Conservation (phyloP, 176 grass and related monocot species). For the Aegilops speltoides region DNA sequence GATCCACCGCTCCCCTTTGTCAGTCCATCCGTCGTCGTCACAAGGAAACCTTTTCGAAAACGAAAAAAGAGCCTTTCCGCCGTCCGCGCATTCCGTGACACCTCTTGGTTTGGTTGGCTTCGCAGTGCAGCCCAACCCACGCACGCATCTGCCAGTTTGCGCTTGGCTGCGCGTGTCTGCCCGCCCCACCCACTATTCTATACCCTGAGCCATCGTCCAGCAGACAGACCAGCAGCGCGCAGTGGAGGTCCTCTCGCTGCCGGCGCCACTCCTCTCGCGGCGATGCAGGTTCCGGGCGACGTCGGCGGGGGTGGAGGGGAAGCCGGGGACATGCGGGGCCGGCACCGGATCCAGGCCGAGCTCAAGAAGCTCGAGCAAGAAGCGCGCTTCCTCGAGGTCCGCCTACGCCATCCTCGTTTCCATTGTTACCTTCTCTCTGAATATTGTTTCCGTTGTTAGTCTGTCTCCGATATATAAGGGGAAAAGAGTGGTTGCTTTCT, state of each 20-base stretch:
- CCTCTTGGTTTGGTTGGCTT: background rate
- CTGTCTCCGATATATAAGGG: background rate
- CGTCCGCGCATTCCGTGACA: constrained; percentile 36
- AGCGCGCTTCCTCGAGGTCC: constrained; percentile 58
- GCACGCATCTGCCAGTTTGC: constrained; percentile 1
- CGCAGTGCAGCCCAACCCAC: constrained; percentile 19
- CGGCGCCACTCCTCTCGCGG: background rate
- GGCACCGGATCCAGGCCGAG: constrained; percentile 70
- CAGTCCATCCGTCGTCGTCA: background rate
- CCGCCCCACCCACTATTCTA: background rate
- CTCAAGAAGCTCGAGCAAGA: constrained; percentile 72
- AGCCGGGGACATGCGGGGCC: constrained; percentile 36
- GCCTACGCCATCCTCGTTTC: background rate
- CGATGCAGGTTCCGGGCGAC: constrained; percentile 42
- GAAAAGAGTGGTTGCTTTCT: background rate
- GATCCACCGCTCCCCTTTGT: too few species aligned
- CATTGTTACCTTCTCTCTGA: background rate
- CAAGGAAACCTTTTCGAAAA: background rate
- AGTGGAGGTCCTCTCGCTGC: background rate
- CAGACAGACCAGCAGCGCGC: background rate
- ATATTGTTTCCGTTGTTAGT: background rate
- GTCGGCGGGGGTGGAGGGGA: background rate
- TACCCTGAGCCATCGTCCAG: background rate
- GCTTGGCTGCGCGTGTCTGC: background rate
- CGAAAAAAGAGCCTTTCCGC: constrained; percentile 16